These are phyloP conservation scores for Stemphylium vesicarium DNA, from an alignment of 2,329 filamentous ascomycete species.

Conservation along the genomic window DNA sequence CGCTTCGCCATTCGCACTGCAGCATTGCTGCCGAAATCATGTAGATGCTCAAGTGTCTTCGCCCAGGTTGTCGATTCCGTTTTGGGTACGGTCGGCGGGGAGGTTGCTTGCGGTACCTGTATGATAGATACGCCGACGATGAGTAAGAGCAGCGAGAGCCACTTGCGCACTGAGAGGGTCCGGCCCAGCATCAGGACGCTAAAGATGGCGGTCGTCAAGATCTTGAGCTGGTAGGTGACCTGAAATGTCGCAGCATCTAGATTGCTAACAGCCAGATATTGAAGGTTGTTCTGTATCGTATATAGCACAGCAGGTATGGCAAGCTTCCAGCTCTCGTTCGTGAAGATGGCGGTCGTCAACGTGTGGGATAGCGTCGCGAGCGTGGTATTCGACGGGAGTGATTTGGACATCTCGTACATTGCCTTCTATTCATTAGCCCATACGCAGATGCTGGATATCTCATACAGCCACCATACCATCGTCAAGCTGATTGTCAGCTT, in stretches of 20 bases:
- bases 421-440: slow-evolving; percentile 51
- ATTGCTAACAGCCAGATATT: slow-evolving; percentile 91
- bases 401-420: slow-evolving; percentile 83
- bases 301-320: slow-evolving; percentile 88
- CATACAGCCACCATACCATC: slow-evolving; percentile 53
- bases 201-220: slow-evolving; percentile 87
- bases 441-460: accelerated
- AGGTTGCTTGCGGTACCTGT: slow-evolving; percentile 71
- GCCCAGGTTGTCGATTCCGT: slow-evolving; percentile 75
- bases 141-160: slow-evolving; percentile 79
- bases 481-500: slow-evolving; percentile 87
- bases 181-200: slow-evolving; percentile 78
- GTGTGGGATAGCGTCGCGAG: slow-evolving; percentile 80
- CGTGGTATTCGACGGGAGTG: slow-evolving; percentile 77
- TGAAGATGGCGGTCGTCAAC: slow-evolving; percentile 81
- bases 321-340: slow-evolving; percentile 92
- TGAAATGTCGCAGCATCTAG: slow-evolving; percentile 93
- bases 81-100: slow-evolving; percentile 60
- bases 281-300: slow-evolving; percentile 89
- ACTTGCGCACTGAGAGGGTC: slow-evolving; percentile 73
- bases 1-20: slow-evolving; percentile 60
- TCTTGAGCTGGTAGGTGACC: slow-evolving; percentile 92
- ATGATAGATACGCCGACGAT: slow-evolving; percentile 85
- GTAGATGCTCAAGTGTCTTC: slow-evolving; percentile 77
- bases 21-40: slow-evolving; percentile 64